phyloP scores from a whole-genome alignment of 2,329 filamentous ascomycete genomes.

The Fusarium vanettenii region DNA sequence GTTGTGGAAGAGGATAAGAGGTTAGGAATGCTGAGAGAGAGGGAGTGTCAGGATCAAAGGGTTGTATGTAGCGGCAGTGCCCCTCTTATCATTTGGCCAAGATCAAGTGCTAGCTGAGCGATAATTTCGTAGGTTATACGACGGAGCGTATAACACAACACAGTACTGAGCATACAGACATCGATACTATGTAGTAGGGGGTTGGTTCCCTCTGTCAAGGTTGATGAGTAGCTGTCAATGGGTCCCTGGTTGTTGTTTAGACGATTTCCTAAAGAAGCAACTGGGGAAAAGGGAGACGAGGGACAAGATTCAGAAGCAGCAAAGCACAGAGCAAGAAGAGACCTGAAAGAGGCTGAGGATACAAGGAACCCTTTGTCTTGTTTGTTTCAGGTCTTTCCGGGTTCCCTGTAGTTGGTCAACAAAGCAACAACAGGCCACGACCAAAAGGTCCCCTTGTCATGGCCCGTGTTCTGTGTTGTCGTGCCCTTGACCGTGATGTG shows the following conservation, averaged over 20 bases:
- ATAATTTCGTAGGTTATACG: background rate
- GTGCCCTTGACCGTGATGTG: background rate
- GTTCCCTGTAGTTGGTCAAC: background rate
- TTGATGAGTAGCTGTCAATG: background rate
- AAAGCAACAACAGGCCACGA: background rate
- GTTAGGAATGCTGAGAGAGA: conserved; percentile 1
- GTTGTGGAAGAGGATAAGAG: background rate
- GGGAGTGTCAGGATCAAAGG: background rate
- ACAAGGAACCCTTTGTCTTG: background rate
- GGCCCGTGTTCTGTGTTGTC: background rate
- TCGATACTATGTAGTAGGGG: background rate
- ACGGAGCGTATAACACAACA: background rate
- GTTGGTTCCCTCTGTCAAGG: conserved; percentile 1
- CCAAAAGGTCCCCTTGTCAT: conserved; percentile 2
- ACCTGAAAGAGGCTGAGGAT: background rate
- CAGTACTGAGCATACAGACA: background rate
- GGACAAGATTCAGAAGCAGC: background rate
- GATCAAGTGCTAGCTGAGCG: background rate
- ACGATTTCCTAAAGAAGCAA: conserved; percentile 12
- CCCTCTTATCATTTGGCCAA: background rate
- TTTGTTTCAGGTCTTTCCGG: conserved; percentile 1
- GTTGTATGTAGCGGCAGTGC: background rate
- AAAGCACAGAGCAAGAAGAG: background rate
- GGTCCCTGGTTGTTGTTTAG: conserved; percentile 19
- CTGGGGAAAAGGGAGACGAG: background rate